Conservation (phyloP, 2,329 filamentous ascomycete genomes). For the Macrophomina tecta region DNA sequence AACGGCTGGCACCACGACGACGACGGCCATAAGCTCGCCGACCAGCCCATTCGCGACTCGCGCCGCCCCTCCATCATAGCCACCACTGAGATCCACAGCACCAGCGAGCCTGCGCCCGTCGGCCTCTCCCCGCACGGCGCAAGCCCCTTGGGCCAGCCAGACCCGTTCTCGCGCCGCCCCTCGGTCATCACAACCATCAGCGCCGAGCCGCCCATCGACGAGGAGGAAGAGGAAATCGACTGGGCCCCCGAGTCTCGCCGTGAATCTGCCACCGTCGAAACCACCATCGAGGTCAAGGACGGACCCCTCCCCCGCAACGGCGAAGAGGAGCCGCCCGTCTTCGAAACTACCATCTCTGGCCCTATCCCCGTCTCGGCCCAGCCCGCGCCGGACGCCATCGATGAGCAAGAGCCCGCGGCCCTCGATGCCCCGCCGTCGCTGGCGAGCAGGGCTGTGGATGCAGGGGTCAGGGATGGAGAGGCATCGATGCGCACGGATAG, state of each 20-base stretch:
- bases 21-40: neutral
- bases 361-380: neutral
- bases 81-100: conserved; percentile 6
- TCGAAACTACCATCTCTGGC: conserved; percentile 14
- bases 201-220: conserved; percentile 22
- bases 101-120: neutral
- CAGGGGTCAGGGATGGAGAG: neutral
- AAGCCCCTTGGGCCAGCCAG: neutral
- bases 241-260: conserved; percentile 8
- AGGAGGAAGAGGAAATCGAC: conserved; percentile 4
- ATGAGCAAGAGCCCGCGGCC: neutral
- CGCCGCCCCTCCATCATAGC: conserved; percentile 18
- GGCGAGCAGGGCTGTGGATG: neutral
- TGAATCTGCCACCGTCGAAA: conserved; percentile 17
- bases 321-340: neutral
- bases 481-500: conserved; percentile 1
- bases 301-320: neutral
- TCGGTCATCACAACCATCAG: conserved; percentile 21
- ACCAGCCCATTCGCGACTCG: conserved; percentile 2
- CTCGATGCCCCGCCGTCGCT: neutral
- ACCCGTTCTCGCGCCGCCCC: conserved; percentile 13
- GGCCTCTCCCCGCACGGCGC: neutral
- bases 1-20: conserved; percentile 17
- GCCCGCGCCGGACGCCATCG: neutral
- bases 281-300: conserved; percentile 8